A percentile compares a stretch with the other conserved stretches of the same genome.
Conservation (phyloP, 306 rosid genomes). For the Sphenostylis stenocarpa region DNA sequence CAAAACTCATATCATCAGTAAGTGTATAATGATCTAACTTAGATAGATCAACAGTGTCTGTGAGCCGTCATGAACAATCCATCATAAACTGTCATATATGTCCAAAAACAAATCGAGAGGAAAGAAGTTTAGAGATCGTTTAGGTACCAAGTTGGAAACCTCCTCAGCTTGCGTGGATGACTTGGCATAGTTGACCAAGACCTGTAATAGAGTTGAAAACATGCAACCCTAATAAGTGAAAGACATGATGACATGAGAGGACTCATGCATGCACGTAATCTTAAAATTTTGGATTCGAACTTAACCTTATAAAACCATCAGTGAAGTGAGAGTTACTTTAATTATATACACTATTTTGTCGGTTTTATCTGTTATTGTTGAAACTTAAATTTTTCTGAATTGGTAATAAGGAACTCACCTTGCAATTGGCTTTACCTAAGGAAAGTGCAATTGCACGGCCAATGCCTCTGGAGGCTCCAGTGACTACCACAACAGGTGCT, state of each 20-base stretch:
- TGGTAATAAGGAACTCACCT: conserved; percentile 39
- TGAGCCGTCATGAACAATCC: too few relatives aligned
- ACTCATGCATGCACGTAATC: not conserved
- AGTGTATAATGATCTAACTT: too few relatives aligned
- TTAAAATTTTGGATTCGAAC: too few relatives aligned
- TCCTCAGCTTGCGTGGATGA: conserved; percentile 79
- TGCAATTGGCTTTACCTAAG: conserved; percentile 80
- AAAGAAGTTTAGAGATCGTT: not conserved
- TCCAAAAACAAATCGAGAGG: not conserved
- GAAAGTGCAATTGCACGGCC: conserved; percentile 77
- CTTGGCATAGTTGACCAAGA: conserved; percentile 76
- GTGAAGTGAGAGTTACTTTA: too few relatives aligned
- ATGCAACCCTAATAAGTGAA: not conserved
- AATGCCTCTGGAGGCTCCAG: conserved; percentile 88
- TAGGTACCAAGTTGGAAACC: conserved; percentile 67
- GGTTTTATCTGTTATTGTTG: not conserved
- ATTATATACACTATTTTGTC: too few relatives aligned
- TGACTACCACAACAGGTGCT: conserved; percentile 74
- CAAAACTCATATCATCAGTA: too few relatives aligned
- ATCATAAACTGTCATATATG: too few relatives aligned
- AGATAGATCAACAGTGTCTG: too few relatives aligned
- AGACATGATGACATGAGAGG: not conserved
- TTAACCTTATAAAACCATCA: too few relatives aligned
- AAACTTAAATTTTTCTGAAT: not conserved
- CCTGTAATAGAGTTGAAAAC: conserved; percentile 38